These are phyloP conservation scores for Linderina pennispora DNA, from an alignment of 192 early-diverging fungal genomes.

Conservation along the genomic window DNA sequence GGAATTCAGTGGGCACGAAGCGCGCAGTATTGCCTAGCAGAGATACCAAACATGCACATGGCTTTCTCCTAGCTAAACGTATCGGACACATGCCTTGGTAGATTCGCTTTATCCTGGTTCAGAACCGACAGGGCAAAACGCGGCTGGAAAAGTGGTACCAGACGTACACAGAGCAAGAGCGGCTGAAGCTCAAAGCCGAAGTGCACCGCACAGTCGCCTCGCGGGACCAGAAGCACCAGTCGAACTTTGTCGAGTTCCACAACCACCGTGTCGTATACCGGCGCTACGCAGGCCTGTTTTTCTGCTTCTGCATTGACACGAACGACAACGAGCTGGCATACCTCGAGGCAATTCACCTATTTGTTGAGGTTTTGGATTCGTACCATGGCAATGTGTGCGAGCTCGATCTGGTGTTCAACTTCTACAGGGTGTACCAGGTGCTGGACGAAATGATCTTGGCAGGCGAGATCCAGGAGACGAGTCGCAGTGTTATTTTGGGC, in stretches of 20 bases:
- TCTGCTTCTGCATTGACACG: constrained; percentile 97
- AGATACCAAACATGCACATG: no score
- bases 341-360: constrained; percentile 96
- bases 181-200: constrained; percentile 86
- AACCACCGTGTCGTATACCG: constrained; percentile 98
- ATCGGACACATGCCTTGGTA: no score
- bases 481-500: constrained; percentile 67
- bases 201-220: constrained; percentile 95
- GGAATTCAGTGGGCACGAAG: no score
- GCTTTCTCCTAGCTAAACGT: no score
- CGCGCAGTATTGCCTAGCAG: no score
- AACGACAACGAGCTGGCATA: constrained; percentile 97
- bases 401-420: constrained; percentile 97
- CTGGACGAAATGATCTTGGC: constrained; percentile 97
- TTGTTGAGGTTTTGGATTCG: constrained; percentile 97
- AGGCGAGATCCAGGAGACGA: constrained; percentile 97
- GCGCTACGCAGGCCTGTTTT: constrained; percentile 96
- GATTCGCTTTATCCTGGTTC: constrained; percentile 96
- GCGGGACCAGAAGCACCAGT: constrained; percentile 94
- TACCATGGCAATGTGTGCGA: constrained; percentile 99
- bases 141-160: constrained; percentile 97
- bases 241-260: constrained; percentile 98
- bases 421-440: constrained; percentile 96
- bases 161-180: constrained; percentile 90
- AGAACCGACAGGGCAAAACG: constrained; percentile 98